Evolutionary conservation across 768 basidiomycete species (phyloP).

Genomic region (Saitozyma sp.): DNA sequence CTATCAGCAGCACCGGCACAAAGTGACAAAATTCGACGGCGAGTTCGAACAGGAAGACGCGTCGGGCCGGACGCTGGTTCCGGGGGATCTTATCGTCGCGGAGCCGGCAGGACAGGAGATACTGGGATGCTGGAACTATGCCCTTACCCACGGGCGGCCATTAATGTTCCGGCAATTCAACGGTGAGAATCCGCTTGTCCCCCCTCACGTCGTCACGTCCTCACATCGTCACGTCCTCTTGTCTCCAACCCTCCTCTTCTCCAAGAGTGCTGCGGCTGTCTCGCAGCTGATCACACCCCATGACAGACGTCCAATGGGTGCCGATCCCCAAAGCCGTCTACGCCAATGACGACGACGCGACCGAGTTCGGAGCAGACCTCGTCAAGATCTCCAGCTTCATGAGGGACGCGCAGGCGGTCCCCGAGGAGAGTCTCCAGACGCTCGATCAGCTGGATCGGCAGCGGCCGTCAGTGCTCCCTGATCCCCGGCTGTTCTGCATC

Average conservation of each 20-base stretch:
- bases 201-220: not conserved
- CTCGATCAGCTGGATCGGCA: not conserved
- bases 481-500: conserved; percentile 5
- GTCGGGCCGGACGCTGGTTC: not conserved
- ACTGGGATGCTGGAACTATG: conserved; percentile 1
- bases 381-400: not conserved
- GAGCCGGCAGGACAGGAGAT: not conserved
- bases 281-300: no score
- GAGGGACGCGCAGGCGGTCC: not conserved
- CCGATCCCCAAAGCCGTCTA: no score
- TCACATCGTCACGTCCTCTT: not conserved
- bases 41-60: conserved; percentile 1
- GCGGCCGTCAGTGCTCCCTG: not conserved
- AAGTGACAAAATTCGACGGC: not conserved
- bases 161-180: not conserved
- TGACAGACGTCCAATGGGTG: no score
- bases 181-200: no score
- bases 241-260: not conserved
- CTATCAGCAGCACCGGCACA: not conserved
- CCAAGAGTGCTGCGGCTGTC: no score
- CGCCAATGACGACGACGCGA: no score
- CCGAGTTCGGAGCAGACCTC: not conserved
- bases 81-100: not conserved
- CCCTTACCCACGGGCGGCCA: not conserved
- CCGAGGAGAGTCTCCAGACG: not conserved